These are phyloP conservation scores for Cladosporium sp. DNA, from an alignment of 2,329 filamentous ascomycete species.

Conservation along the genomic window DNA sequence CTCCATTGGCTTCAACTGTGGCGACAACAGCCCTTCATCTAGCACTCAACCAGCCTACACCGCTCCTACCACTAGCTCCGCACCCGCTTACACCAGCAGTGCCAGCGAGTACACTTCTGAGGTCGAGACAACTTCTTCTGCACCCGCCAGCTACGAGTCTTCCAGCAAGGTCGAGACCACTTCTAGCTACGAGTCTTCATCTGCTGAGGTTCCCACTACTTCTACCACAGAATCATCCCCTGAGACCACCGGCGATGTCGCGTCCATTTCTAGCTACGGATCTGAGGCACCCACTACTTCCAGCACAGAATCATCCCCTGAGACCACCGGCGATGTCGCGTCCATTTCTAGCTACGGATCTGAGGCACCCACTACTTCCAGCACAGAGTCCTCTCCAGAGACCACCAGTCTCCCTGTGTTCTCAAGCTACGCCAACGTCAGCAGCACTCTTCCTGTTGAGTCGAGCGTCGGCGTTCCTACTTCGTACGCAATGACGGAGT, in stretches of 20 bases:
- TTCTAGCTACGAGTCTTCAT: slow-evolving; percentile 9
- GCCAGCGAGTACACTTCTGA: slow-evolving; percentile 16
- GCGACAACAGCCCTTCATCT: slow-evolving; percentile 29
- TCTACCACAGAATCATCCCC: slow-evolving; percentile 10
- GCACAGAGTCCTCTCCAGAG: slow-evolving; percentile 3
- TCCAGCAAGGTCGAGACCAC: slow-evolving; percentile 16
- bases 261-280: slow-evolving; percentile 14
- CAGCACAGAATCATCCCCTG: slow-evolving; percentile 9
- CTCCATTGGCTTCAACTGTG: slow-evolving; percentile 73
- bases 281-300: slow-evolving; percentile 21
- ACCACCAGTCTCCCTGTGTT: slow-evolving; percentile 12
- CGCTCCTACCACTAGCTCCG: slow-evolving; percentile 22
- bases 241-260: slow-evolving; percentile 14
- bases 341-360: slow-evolving; percentile 17
- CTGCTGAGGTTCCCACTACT: slow-evolving; percentile 18
- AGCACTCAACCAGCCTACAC: slow-evolving; percentile 30
- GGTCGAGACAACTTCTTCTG: slow-evolving; percentile 15
- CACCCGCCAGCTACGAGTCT: slow-evolving; percentile 16
- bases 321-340: slow-evolving; percentile 13
- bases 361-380: slow-evolving; percentile 19
- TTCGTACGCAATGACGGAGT: neutral
- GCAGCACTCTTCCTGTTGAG: slow-evolving; percentile 8
- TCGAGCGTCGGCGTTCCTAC: neutral
- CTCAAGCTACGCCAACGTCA: slow-evolving; percentile 17
- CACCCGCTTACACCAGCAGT: slow-evolving; percentile 19